Evolutionary conservation across 116 monocot species (phyloP).

Genomic region (Papilionanthe hybrid): DNA sequence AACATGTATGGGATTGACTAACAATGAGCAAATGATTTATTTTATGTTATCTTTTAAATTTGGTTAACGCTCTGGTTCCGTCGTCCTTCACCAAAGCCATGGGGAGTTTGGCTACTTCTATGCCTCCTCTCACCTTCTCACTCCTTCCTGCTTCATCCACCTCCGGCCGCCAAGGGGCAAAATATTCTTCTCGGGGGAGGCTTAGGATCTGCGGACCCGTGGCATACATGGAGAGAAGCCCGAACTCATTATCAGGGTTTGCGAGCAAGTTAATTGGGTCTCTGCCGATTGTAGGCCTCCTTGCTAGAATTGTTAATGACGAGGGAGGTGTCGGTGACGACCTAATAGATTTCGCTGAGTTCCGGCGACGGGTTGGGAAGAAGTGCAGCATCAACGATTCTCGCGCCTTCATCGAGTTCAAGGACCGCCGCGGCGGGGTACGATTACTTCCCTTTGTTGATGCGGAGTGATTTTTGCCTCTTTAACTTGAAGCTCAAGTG

Average conservation of each 20-base stretch:
- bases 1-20: too few relatives aligned
- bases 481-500: neutral
- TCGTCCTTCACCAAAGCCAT: neutral
- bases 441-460: neutral
- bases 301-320: constrained; percentile 78
- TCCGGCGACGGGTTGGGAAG: constrained; percentile 76
- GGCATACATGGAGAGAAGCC: constrained; percentile 75
- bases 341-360: constrained; percentile 93
- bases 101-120: constrained; percentile 1
- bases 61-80: neutral
- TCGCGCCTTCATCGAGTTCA: constrained; percentile 75
- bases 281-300: constrained; percentile 79
- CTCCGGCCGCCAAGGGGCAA: neutral
- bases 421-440: constrained; percentile 77
- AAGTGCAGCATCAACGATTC: constrained; percentile 74
- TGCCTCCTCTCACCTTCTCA: constrained; percentile 5
- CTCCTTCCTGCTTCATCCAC: constrained; percentile 4
- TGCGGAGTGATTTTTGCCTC: neutral
- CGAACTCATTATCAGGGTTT: constrained; percentile 54
- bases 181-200: neutral
- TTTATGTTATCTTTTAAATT: too few relatives aligned
- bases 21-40: too few relatives aligned
- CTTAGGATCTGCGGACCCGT: neutral
- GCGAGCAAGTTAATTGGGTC: constrained; percentile 70
- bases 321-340: constrained; percentile 90